Conservation (phyloP, 768 basidiomycete species). For the Rhodotorula sphaerocarpa region DNA sequence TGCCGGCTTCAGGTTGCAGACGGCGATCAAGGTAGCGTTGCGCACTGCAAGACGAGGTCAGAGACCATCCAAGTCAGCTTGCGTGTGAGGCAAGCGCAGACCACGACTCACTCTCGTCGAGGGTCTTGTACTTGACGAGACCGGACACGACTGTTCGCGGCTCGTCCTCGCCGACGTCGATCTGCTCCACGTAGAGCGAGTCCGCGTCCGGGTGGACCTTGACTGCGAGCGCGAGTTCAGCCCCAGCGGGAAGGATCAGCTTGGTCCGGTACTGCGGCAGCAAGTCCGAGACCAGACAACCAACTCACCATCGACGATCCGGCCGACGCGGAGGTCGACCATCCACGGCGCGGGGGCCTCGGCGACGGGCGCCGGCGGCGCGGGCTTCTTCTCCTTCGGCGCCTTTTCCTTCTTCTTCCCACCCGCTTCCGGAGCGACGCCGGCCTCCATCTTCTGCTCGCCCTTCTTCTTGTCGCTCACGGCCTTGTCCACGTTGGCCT, state of each 20-base stretch:
- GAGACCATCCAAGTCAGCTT: too few relatives aligned
- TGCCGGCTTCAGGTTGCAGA: conserved; percentile 78
- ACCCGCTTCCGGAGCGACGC: neutral
- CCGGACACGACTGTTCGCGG: conserved; percentile 96
- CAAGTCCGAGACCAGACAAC: too few relatives aligned
- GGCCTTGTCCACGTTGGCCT: conserved; percentile 46
- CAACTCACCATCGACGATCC: conserved; percentile 78
- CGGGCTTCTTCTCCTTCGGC: neutral
- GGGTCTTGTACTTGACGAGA: conserved; percentile 89
- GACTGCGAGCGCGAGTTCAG: conserved; percentile 51
- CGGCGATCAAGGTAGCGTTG: conserved; percentile 32
- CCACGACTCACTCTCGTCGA: conserved; percentile 81
- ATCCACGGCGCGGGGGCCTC: conserved; percentile 74
- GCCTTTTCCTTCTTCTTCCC: conserved; percentile 4
- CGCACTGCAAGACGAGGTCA: conserved; percentile 30
- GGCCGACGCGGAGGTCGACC: conserved; percentile 92
- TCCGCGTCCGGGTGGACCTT: conserved; percentile 96
- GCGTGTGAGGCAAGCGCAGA: conserved; percentile 50
- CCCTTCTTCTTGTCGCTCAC: conserved; percentile 15
- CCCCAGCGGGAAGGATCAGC: too few relatives aligned
- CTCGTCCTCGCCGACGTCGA: conserved; percentile 88
- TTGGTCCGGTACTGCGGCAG: too few relatives aligned
- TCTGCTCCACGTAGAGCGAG: conserved; percentile 95
- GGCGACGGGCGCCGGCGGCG: neutral
- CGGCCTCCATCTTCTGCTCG: conserved; percentile 10